phyloP scores from a whole-genome alignment of 1,284 basidiomycete genomes.

The Rhizoctonia solani region DNA sequence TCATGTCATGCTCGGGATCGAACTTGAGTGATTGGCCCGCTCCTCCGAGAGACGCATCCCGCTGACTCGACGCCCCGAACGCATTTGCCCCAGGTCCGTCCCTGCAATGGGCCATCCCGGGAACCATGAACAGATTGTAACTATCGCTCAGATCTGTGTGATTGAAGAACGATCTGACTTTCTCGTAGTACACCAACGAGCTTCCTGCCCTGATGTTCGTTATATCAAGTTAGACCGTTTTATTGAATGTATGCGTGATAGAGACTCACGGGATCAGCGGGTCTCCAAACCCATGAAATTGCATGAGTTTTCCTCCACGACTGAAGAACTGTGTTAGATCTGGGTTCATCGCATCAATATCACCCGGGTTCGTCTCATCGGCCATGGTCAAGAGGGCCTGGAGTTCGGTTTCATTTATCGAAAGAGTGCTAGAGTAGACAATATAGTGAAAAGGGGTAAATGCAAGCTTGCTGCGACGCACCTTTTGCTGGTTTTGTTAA shows the following conservation, averaged over 20 bases:
- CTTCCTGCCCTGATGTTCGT: not conserved
- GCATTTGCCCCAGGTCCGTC: slow-evolving; percentile 12
- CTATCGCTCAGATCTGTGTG: slow-evolving; percentile 16
- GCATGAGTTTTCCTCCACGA: slow-evolving; percentile 21
- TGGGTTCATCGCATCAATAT: slow-evolving; percentile 27
- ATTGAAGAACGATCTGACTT: slow-evolving; percentile 14
- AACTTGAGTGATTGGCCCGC: slow-evolving; percentile 13
- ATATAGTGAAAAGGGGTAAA: not conserved
- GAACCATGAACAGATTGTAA: slow-evolving; percentile 15
- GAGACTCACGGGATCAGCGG: slow-evolving; percentile 24
- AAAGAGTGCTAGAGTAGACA: not conserved
- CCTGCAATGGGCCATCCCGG: slow-evolving; percentile 7
- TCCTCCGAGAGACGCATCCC: not conserved
- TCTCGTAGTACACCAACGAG: slow-evolving; percentile 28
- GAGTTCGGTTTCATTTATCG: slow-evolving; percentile 20
- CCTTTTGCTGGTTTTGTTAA: slow-evolving; percentile 9
- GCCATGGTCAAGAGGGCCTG: not conserved
- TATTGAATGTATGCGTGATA: slow-evolving; percentile 37
- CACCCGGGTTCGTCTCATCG: slow-evolving; percentile 6
- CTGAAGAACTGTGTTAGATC: slow-evolving; percentile 16
- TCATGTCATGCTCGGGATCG: slow-evolving; percentile 20
- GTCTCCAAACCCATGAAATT: slow-evolving; percentile 25
- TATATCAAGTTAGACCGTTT: not conserved
- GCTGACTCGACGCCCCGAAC: slow-evolving; percentile 7
- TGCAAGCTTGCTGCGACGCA: not conserved